phyloP scores from a whole-genome alignment of 495 filamentous ascomycete genomes.

The Penicillium simplicissimum region DNA sequence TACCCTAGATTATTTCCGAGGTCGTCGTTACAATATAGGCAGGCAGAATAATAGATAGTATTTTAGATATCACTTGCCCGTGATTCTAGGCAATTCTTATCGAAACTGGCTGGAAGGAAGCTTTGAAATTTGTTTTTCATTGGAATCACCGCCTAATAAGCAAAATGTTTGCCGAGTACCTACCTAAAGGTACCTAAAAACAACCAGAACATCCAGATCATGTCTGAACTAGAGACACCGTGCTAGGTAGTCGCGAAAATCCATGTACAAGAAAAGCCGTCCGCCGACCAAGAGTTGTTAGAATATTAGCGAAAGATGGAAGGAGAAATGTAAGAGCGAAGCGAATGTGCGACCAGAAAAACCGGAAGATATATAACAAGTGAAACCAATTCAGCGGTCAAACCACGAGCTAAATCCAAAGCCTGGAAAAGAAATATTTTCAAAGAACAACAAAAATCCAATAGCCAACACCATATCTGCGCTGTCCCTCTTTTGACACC shows the following conservation, averaged over 20 bases:
- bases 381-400: not conserved
- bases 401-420: not conserved
- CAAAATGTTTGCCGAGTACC: too few species aligned
- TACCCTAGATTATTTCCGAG: not conserved
- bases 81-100: too few species aligned
- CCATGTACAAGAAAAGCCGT: slow-evolving; percentile 20
- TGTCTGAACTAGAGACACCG: too few species aligned
- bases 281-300: not conserved
- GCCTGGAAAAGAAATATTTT: slow-evolving; percentile 3
- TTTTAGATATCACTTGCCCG: too few species aligned
- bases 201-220: too few species aligned
- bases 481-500: slow-evolving; percentile 18
- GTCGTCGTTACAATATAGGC: not conserved
- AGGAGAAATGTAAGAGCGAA: slow-evolving; percentile 10
- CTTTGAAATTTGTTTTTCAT: too few species aligned
- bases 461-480: slow-evolving; percentile 16
- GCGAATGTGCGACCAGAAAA: slow-evolving; percentile 1
- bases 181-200: too few species aligned
- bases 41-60: too few species aligned
- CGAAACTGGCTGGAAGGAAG: too few species aligned
- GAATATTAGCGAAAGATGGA: slow-evolving; percentile 23
- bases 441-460: slow-evolving; percentile 10
- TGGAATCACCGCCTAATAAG: too few species aligned
- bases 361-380: slow-evolving; percentile 5
- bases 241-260: not conserved